Base-by-base conservation (phyloP, 106 monocot genomes). In the Dioscorea alata region DNA sequence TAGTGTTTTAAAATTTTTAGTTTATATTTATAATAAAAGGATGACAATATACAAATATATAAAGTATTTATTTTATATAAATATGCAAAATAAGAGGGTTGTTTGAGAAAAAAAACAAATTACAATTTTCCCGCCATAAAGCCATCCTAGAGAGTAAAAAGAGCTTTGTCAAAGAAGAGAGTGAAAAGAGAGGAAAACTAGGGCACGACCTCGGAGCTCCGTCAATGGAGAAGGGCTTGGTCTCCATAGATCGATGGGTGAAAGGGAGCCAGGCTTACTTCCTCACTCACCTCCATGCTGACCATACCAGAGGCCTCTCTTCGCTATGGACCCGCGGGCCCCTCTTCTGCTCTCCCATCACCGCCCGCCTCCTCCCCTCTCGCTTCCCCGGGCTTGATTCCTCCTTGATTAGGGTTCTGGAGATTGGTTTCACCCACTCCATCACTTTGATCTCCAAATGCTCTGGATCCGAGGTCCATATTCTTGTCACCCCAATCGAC, bases 231-330 rank as follows among this genome's bases (percentile, higher is more conserved):
- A 74, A 74, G 33, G 80, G 86, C 1, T 56, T 89, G 82, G 78
- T 94, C 57, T 69, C 93, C 59, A 72, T 94, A 56, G 93, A 94
- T 58, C 71, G 84, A 61, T 94, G 89, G 84, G 62, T 52, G n/a
- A 84, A 80, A 49, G 71, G 50, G 6, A 87, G 84, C 87, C 82
- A 87, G 65, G 94, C 82, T 22, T 94, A 90, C 84, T 94, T 90
- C 80, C 86, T 94, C 32, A 90, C 90, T 16, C 94, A 90, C 75
- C 90, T 94, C 75, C 94, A 94, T 72, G 75, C 87, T 57, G 94
- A 94, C 65, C 90, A 94, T 76, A 94, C 85, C 25, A 66, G 20
- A 18, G 90, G 87, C 23, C 87, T 94, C 71, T 83, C 90, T 63
- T 33, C 80, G 28, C 35, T 58, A 1, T 94, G 94, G 94, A 17